Conservation (phyloP, 2,329 filamentous ascomycete species). For the Monascus ruber region DNA sequence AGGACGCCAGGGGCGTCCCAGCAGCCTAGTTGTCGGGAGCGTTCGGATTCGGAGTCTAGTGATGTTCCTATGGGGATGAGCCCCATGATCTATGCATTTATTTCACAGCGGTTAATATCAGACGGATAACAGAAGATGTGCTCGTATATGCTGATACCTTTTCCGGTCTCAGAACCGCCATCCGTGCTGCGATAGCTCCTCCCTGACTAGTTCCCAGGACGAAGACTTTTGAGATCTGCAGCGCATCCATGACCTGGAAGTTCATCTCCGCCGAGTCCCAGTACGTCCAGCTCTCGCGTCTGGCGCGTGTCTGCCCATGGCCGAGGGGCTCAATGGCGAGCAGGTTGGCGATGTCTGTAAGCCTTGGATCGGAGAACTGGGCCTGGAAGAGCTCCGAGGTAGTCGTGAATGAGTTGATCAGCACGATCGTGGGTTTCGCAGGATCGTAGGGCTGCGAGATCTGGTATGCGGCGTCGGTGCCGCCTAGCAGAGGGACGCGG, state of each 20-base stretch:
- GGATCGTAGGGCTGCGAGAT: slow-evolving; percentile 37
- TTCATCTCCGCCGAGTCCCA: slow-evolving; percentile 46
- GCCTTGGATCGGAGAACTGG: slow-evolving; percentile 26
- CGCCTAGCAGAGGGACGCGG: slow-evolving; percentile 39
- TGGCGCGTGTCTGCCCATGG: slow-evolving; percentile 38
- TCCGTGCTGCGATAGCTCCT: slow-evolving; percentile 41
- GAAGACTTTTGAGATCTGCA: slow-evolving; percentile 35
- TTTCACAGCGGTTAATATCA: background rate
- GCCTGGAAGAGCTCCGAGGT: slow-evolving; percentile 33
- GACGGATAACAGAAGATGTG: background rate
- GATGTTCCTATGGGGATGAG: slow-evolving; percentile 43
- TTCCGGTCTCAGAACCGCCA: slow-evolving; percentile 42
- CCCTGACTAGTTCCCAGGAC: slow-evolving; percentile 43
- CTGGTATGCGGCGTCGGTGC: slow-evolving; percentile 39
- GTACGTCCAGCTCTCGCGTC: slow-evolving; percentile 40
- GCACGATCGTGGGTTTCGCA: slow-evolving; percentile 39
- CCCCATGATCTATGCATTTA: slow-evolving; percentile 32
- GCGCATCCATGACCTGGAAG: slow-evolving; percentile 42
- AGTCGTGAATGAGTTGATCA: slow-evolving; percentile 44
- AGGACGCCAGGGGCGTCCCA: slow-evolving; percentile 34
- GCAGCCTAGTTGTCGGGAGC: slow-evolving; percentile 35
- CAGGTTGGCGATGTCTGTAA: slow-evolving; percentile 35
- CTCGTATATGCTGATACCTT: slow-evolving; percentile 20
- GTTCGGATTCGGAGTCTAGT: slow-evolving; percentile 38
- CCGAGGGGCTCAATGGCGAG: slow-evolving; percentile 45